Conservation (phyloP, 768 basidiomycete genomes). For the Leccinum subgranulosum region DNA sequence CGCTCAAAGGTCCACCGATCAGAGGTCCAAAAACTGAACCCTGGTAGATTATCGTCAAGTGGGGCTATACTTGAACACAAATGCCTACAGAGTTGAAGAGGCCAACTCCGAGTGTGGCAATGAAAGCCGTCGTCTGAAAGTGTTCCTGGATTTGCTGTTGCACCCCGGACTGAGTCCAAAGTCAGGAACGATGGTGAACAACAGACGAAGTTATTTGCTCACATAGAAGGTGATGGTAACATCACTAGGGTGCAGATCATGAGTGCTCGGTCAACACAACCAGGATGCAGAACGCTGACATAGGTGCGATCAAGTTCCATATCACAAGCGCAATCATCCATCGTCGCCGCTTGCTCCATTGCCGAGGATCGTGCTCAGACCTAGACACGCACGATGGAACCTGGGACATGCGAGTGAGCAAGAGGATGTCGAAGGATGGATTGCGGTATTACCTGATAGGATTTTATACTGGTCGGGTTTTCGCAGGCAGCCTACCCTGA, state of each 20-base stretch:
- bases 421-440: slow-evolving; percentile 4
- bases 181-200: background rate
- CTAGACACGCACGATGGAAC: slow-evolving; percentile 13
- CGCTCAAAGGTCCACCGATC: slow-evolving; percentile 22
- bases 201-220: background rate
- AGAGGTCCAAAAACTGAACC: slow-evolving; percentile 22
- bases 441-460: background rate
- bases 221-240: slow-evolving; percentile 28
- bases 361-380: slow-evolving; percentile 22
- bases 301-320: slow-evolving; percentile 29
- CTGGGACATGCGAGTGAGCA: slow-evolving; percentile 17
- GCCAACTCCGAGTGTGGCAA: slow-evolving; percentile 20
- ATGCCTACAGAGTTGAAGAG: slow-evolving; percentile 19
- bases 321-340: slow-evolving; percentile 28
- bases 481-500: background rate
- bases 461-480: slow-evolving; percentile 5
- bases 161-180: slow-evolving; percentile 20
- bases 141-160: slow-evolving; percentile 27
- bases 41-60: slow-evolving; percentile 5
- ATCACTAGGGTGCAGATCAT: slow-evolving; percentile 15
- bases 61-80: background rate
- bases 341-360: slow-evolving; percentile 26
- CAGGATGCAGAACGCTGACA: slow-evolving; percentile 17
- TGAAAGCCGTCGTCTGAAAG: slow-evolving; percentile 12
- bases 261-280: slow-evolving; percentile 1